Base-by-base conservation (phyloP, 225 moss, liverwort and hornwort species). In the Marchantia polymorpha region DNA sequence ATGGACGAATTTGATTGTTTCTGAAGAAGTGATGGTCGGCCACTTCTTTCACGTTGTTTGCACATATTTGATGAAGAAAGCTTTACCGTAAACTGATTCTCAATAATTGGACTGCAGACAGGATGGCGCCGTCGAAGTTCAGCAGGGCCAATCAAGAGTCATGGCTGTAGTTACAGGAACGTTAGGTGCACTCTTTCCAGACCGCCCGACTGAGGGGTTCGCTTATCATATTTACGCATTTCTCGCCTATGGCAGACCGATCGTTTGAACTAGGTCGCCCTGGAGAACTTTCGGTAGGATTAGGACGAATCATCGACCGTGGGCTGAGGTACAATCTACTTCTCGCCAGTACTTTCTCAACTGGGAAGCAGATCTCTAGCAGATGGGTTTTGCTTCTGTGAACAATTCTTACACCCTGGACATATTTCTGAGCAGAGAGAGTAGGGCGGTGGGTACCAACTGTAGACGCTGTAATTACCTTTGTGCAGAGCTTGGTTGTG, bases 381-480 rank as follows among this genome's bases (percentile, higher is more conserved):
- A 65, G 39, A 5, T 39, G 39, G 39, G 39, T 39, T 39, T 39
- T 39, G 39, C 39, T 39, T 39, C 39, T 29, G 5, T 65, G 27
- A 27, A 26, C 65, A 48, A 17, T 47, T 14, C 19, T 17, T 46
- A 20, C 14, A n/a, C 15, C 8, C 54, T 17, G 16, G 51, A 53
- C 52, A 3, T 73, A 27, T 61, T 30, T 1, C 46, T 83, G 69
- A 83, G 81, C 91, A 92, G 90, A 87, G 92, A 92, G 82, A 96
- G 92, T 83, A 91, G 85, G 76, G 96, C 96, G 3, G 89, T 96
- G 79, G 96, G 94, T 82, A 94, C 90, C n/a, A n/a, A n/a, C n/a
- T n/a, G n/a, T n/a, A n/a, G n/a, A n/a, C n/a, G n/a, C n/a, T n/a
- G n/a, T n/a, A n/a, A n/a, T n/a, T n/a, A n/a, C n/a, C n/a, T n/a